Conservation (phyloP, 2,329 filamentous ascomycete species). For the Dothidotthia symphoricarpi region DNA sequence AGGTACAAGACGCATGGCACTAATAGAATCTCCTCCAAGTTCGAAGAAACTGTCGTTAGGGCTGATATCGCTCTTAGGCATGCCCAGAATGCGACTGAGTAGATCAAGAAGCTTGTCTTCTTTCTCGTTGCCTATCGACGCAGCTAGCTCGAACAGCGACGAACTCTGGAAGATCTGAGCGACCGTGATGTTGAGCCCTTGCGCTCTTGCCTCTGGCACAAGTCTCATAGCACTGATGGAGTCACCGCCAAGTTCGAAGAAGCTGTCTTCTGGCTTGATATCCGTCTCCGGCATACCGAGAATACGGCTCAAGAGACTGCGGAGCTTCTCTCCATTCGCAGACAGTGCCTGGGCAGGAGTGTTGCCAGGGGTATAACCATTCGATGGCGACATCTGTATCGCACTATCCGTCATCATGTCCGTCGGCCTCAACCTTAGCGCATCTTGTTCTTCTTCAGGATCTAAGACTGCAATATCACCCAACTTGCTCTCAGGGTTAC, state of each 20-base stretch:
- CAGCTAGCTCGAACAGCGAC: constrained; percentile 55
- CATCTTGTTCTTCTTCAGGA: constrained; percentile 30
- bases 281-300: constrained; percentile 28
- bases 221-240: constrained; percentile 49
- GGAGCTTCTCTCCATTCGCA: constrained; percentile 29
- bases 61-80: constrained; percentile 37
- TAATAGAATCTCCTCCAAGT: constrained; percentile 49
- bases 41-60: constrained; percentile 46
- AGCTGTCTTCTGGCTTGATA: constrained; percentile 44
- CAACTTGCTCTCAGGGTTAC: constrained; percentile 36
- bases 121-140: constrained; percentile 41
- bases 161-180: constrained; percentile 45
- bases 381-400: constrained; percentile 14
- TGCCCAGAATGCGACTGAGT: constrained; percentile 31
- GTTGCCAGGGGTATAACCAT: constrained; percentile 4
- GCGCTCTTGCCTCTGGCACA: constrained; percentile 39
- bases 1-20: constrained; percentile 48
- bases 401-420: constrained; percentile 25
- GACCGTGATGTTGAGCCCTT: constrained; percentile 43
- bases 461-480: constrained; percentile 31
- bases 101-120: constrained; percentile 31
- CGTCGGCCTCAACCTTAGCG: constrained; percentile 21
- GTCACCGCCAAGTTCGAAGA: constrained; percentile 50
- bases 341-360: constrained; percentile 12
- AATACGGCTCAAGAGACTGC: constrained; percentile 25